Evolutionary conservation across 768 basidiomycete species (phyloP).

Genomic region (Phlebiopsis gigantea): DNA sequence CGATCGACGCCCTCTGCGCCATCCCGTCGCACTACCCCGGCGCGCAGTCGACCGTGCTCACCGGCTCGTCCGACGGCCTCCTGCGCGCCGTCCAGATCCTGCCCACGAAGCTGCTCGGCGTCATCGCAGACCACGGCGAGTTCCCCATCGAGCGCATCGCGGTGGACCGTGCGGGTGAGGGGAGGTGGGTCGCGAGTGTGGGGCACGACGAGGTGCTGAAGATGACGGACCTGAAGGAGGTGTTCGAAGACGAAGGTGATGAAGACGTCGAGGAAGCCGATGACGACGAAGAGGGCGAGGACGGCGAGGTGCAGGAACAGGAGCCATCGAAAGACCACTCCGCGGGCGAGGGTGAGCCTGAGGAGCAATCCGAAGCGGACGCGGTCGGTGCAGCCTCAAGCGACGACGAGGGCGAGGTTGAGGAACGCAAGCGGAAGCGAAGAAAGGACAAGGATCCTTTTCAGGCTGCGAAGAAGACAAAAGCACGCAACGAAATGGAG

Average conservation of each 20-base stretch:
- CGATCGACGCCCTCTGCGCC: slow-evolving; percentile 80
- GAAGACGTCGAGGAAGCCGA: slow-evolving; percentile 29
- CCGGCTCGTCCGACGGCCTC: slow-evolving; percentile 90
- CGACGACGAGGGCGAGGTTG: not conserved
- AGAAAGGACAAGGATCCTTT: slow-evolving; percentile 49
- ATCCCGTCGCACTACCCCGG: slow-evolving; percentile 59
- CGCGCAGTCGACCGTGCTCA: slow-evolving; percentile 59
- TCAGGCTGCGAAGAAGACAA: slow-evolving; percentile 42
- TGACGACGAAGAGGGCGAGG: slow-evolving; percentile 23
- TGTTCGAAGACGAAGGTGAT: slow-evolving; percentile 56
- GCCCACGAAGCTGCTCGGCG: slow-evolving; percentile 85
- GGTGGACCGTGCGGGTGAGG: slow-evolving; percentile 49
- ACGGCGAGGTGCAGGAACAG: slow-evolving; percentile 14
- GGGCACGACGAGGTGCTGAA: slow-evolving; percentile 86
- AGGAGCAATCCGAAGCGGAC: not conserved
- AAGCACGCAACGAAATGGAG: slow-evolving; percentile 52
- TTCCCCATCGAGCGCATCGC: slow-evolving; percentile 88
- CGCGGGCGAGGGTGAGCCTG: slow-evolving; percentile 20
- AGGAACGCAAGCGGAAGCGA: slow-evolving; percentile 46
- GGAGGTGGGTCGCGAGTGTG: slow-evolving; percentile 88
- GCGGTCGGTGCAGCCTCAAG: not conserved
- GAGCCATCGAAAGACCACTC: slow-evolving; percentile 19
- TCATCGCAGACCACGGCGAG: slow-evolving; percentile 87
- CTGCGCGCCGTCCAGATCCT: slow-evolving; percentile 80
- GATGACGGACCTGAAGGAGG: slow-evolving; percentile 77